A percentile compares a stretch with the other conserved stretches of the same genome.
Evolutionary conservation across 805 yeast genomes (phyloP).

Genomic region (Candida gorgasii): DNA sequence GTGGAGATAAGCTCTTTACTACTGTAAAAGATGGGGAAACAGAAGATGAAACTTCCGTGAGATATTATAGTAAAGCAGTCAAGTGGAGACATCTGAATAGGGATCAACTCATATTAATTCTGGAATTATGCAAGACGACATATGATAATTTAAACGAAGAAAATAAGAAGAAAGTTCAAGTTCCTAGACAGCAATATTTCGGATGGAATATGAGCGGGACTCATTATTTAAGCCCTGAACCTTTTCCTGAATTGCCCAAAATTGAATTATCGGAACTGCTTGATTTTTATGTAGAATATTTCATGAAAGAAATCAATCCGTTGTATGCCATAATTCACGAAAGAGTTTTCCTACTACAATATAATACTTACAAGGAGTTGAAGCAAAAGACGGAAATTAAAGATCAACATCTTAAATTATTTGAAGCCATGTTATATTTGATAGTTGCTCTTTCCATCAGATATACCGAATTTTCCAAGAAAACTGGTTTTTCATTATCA

Average conservation of each 20-base stretch:
- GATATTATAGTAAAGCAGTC: constrained; percentile 27
- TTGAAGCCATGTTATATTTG: constrained; percentile 51
- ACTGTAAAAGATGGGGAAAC: constrained; percentile 19
- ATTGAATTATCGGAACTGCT: constrained; percentile 18
- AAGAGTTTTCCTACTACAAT: constrained; percentile 53
- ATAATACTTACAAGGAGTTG: constrained; percentile 28
- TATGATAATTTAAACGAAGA: constrained; percentile 34
- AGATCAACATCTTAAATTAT: constrained; percentile 36
- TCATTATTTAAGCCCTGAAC: constrained; percentile 42
- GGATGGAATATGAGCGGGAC: constrained; percentile 70
- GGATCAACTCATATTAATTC: constrained; percentile 44
- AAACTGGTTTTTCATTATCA: constrained; percentile 28
- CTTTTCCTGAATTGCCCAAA: constrained; percentile 35
- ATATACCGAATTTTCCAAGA: constrained; percentile 43
- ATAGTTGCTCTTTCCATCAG: constrained; percentile 53
- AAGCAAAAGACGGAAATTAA: constrained; percentile 14
- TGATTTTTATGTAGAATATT: constrained; percentile 36
- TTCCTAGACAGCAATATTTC: constrained; percentile 61
- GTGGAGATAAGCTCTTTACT: constrained; percentile 16
- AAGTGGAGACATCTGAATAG: constrained; percentile 52
- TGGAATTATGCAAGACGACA: constrained; percentile 37
- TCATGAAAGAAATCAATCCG: constrained; percentile 52
- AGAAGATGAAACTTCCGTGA: constrained; percentile 21
- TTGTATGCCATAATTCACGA: constrained; percentile 55
- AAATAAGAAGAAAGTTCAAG: constrained; percentile 31